These are phyloP conservation scores for Hymenotorrendiella dingleyae DNA, from an alignment of 2,329 filamentous ascomycete genomes.

Conservation along the genomic window DNA sequence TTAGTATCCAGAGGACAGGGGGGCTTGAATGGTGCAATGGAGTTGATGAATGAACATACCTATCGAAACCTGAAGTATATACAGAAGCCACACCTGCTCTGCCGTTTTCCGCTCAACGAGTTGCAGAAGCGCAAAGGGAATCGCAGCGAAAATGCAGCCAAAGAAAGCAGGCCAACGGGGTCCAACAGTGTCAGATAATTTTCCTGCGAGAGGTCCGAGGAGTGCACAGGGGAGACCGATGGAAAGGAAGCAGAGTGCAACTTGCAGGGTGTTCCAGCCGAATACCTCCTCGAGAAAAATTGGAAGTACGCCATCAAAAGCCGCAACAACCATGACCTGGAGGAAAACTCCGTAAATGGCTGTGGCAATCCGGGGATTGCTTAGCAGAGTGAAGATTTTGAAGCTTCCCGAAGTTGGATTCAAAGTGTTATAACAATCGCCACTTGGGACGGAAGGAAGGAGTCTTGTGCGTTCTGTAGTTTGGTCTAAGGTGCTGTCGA, in stretches of 20 bases:
- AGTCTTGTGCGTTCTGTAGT: conserved; percentile 34
- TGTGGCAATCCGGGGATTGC: conserved; percentile 4
- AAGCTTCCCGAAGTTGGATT: not conserved
- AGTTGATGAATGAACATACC: not conserved
- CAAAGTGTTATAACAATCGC: not conserved
- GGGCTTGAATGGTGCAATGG: not conserved
- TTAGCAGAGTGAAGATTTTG: conserved; percentile 1
- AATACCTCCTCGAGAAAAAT: conserved; percentile 3
- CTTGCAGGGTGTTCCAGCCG: conserved; percentile 3
- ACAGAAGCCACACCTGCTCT: conserved; percentile 1
- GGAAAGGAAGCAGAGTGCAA: conserved; percentile 3
- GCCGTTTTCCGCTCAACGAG: conserved; percentile 1
- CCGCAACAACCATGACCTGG: conserved; percentile 1
- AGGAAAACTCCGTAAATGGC: conserved; percentile 11
- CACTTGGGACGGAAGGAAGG: not conserved
- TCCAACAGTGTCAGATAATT: conserved; percentile 2
- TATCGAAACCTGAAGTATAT: not conserved
- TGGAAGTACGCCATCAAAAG: conserved; percentile 8
- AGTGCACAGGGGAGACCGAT: conserved; percentile 4
- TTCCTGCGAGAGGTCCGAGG: conserved; percentile 5
- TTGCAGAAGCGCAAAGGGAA: conserved; percentile 7
- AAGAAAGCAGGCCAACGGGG: conserved; percentile 3
- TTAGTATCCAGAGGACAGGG: too few species aligned
- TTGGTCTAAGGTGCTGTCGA: conserved; percentile 15
- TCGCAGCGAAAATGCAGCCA: not conserved